phyloP scores from a whole-genome alignment of 148 eudicot genomes.

The Beta vulgaris region DNA sequence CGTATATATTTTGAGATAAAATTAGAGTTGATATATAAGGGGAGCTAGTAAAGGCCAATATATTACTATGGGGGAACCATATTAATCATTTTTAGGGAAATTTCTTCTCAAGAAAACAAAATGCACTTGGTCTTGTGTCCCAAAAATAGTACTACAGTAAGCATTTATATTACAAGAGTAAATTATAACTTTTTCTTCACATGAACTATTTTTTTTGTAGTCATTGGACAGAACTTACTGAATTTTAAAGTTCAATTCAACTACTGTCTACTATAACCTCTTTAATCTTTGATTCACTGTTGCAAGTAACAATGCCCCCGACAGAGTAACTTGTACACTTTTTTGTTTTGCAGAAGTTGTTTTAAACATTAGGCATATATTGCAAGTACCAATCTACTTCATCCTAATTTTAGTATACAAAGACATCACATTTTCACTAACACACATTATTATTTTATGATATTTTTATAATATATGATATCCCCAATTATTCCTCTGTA shows the following conservation, averaged over 20 bases:
- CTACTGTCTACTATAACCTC: background rate
- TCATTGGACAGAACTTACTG: background rate
- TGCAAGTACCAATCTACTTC: background rate
- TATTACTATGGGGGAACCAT: no score
- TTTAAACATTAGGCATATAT: slow-evolving; percentile 14
- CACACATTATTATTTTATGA: background rate
- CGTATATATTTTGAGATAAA: no score
- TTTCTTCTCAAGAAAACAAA: no score
- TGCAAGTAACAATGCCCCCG: slow-evolving; percentile 22
- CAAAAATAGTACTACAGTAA: no score
- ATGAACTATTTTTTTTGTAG: background rate
- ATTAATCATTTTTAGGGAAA: no score
- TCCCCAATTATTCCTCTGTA: slow-evolving; percentile 20
- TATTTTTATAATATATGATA: background rate
- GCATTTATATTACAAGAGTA: no score
- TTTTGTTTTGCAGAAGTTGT: slow-evolving; percentile 29
- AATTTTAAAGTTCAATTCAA: slow-evolving; percentile 7
- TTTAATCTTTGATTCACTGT: slow-evolving; percentile 17
- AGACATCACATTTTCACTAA: slow-evolving; percentile 10
- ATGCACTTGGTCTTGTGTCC: no score
- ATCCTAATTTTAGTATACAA: slow-evolving; percentile 6
- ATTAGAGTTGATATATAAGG: no score
- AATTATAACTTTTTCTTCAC: background rate
- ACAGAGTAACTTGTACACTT: slow-evolving; percentile 25
- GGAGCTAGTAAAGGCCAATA: no score